Percentiles rank a stretch among this genome's conserved stretches.
Evolutionary conservation across 495 filamentous ascomycete species (phyloP).

Genomic region (Lasiosphaeris hirsuta): DNA sequence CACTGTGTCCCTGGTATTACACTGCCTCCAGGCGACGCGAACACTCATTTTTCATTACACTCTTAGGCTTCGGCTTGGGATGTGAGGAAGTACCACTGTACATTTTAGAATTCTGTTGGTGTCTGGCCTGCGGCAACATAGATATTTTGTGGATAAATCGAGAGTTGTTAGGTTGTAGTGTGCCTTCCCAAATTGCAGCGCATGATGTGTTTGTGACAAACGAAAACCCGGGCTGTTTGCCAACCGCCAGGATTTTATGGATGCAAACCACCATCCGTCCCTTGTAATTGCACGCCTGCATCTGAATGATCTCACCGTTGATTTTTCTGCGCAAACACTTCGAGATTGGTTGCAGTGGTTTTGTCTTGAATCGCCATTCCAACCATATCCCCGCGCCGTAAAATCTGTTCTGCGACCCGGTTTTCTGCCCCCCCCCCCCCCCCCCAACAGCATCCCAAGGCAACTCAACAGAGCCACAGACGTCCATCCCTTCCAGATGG

Average conservation of each 20-base stretch:
- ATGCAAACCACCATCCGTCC: too few relatives aligned
- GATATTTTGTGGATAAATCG: too few relatives aligned
- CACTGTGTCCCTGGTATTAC: conserved; percentile 87
- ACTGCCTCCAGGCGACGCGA: conserved; percentile 86
- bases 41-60: conserved; percentile 32
- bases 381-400: not conserved
- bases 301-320: too few relatives aligned
- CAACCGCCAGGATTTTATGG: too few relatives aligned
- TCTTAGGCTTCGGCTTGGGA: conserved; percentile 13
- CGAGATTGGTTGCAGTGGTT: too few relatives aligned
- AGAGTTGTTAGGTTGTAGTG: too few relatives aligned
- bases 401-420: not conserved
- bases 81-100: conserved; percentile 24
- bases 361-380: too few relatives aligned
- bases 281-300: too few relatives aligned
- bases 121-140: too few relatives aligned
- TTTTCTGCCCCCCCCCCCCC: not conserved
- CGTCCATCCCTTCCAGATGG: conserved; percentile 19
- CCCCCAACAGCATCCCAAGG: not conserved
- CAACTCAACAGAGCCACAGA: not conserved
- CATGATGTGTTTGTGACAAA: not conserved
- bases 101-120: too few relatives aligned
- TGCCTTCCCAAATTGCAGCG: too few relatives aligned
- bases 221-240: not conserved
- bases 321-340: too few relatives aligned